phyloP scores from a whole-genome alignment of 1,284 basidiomycete species.

The Leccinum laetum region DNA sequence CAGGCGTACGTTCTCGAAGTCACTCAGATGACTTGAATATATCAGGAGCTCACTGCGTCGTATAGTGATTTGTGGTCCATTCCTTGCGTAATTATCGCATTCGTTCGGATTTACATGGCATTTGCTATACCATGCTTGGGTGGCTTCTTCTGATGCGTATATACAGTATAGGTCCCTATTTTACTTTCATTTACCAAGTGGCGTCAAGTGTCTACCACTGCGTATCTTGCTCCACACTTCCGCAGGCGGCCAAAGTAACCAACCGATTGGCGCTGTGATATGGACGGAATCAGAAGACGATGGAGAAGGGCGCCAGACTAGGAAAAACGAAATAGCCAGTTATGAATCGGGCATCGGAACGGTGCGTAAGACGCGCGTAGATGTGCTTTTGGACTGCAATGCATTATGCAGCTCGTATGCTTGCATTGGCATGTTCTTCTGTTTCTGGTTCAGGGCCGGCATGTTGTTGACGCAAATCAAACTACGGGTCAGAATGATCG shows the following conservation, averaged over 20 bases:
- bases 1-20: background rate
- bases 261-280: conserved; percentile 53
- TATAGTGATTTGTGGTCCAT: background rate
- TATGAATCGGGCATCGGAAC: conserved; percentile 49
- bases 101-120: background rate
- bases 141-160: conserved; percentile 35
- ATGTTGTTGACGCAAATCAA: background rate
- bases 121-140: conserved; percentile 3
- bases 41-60: background rate
- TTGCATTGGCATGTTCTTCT: conserved; percentile 54
- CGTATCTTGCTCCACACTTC: conserved; percentile 61
- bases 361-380: conserved; percentile 51
- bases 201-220: conserved; percentile 55
- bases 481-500: background rate
- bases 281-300: conserved; percentile 44
- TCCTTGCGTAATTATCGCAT: background rate
- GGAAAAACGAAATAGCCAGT: conserved; percentile 48
- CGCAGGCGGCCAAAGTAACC: conserved; percentile 78
- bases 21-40: background rate
- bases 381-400: conserved; percentile 63
- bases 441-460: background rate
- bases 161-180: conserved; percentile 61
- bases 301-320: conserved; percentile 51
- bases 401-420: conserved; percentile 54
- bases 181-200: conserved; percentile 48